Base-by-base conservation (phyloP, 805 yeast genomes). In the Wickerhamiella australiensis region DNA sequence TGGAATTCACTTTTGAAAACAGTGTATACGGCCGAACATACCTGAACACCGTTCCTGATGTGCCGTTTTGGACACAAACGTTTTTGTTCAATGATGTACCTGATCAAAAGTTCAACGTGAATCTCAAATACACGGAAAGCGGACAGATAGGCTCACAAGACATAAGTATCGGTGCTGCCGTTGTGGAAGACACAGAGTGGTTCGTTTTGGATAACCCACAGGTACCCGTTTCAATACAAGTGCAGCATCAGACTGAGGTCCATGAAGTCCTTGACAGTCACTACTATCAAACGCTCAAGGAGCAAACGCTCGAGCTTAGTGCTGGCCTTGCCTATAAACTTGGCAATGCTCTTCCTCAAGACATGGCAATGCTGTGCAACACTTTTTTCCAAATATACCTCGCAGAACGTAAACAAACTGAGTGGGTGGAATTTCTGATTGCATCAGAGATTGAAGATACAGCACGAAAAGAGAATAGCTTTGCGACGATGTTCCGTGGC, bases 31-130 rank as follows among this genome's bases (percentile, higher is more conserved):
- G 83, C 35, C 69, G 86, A 55, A 85, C 96, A 0, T 80, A 87
- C 1, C 68, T 76, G 5, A 51, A 53, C 23, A 80, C 80, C 0
- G 66, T 69, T 33, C 67, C 73, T 42, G 55, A 62, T 0, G 71
- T 72, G 49, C 88, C 94, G 1, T 85, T 85, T 60, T 88, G 95
- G 92, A 77, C 87, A 59, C 95, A 88, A 59, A 76, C 72, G 42
- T 82, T 84, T 59, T 66, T 73, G 1, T 66, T 77, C 79, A 2
- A 76, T 71, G 58, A 71, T 69, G 60, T 69, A 78, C 13, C 64
- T 68, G 44, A 68, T 77, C 50, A 79, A 68, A 57, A 60, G 59
- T 42, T 63, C 60, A 51, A 46, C 31, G 44, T 56, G 12, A 37
- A 50, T 22, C 37, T 54, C 13, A 54, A 54, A 49, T 46, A 37